phyloP scores from a whole-genome alignment of 768 basidiomycete species.

The Tylopilus felleus region DNA sequence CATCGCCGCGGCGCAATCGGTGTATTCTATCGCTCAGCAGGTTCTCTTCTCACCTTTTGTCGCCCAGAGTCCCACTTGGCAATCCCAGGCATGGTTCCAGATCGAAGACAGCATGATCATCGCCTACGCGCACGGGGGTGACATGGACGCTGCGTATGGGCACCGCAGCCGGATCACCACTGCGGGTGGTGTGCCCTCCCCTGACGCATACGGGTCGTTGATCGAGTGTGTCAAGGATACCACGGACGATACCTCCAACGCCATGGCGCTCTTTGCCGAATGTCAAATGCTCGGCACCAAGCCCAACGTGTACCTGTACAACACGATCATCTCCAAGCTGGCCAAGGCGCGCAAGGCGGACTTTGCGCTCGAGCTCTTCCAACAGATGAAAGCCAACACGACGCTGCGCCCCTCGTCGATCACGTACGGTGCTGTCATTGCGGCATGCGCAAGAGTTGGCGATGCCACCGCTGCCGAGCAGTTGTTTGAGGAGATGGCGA shows the following conservation, averaged over 20 bases:
- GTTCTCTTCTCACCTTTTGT: slow-evolving; percentile 44
- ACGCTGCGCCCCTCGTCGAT: slow-evolving; percentile 72
- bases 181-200: slow-evolving; percentile 71
- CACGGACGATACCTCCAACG: slow-evolving; percentile 91
- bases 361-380: slow-evolving; percentile 81
- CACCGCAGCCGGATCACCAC: slow-evolving; percentile 78
- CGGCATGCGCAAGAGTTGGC: slow-evolving; percentile 91
- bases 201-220: slow-evolving; percentile 90
- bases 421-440: slow-evolving; percentile 92
- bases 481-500: slow-evolving; percentile 83
- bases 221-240: slow-evolving; percentile 88
- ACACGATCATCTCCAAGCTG: slow-evolving; percentile 95
- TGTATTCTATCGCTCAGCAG: slow-evolving; percentile 68
- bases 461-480: slow-evolving; percentile 78
- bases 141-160: slow-evolving; percentile 73
- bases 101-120: slow-evolving; percentile 91
- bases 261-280: slow-evolving; percentile 81
- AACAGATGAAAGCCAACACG: slow-evolving; percentile 67
- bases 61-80: slow-evolving; percentile 42
- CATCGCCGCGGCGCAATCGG: slow-evolving; percentile 54
- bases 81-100: slow-evolving; percentile 61
- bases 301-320: slow-evolving; percentile 89
- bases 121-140: slow-evolving; percentile 76
- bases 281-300: slow-evolving; percentile 61
- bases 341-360: slow-evolving; percentile 94